Evolutionary conservation across 1,284 basidiomycete species (phyloP).

Genomic region (Phellinidium pouzarii): DNA sequence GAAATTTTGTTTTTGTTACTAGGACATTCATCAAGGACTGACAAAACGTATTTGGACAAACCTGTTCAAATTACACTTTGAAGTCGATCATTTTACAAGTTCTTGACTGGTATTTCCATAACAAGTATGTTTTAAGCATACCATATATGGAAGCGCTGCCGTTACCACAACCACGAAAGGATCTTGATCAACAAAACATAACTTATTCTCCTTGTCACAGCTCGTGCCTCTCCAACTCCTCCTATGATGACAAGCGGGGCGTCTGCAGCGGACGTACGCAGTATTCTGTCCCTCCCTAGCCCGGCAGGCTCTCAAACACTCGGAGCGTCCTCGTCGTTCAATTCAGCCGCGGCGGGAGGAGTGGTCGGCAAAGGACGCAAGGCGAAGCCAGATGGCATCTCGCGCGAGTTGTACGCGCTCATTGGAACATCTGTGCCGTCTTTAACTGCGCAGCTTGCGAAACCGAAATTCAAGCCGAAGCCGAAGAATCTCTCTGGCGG

Average conservation of each 20-base stretch:
- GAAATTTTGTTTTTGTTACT: no score
- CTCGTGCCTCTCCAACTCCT: neutral
- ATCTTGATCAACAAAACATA: neutral
- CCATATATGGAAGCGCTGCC: no score
- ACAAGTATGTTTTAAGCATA: neutral
- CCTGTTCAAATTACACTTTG: no score
- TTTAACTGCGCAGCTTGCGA: conserved; percentile 66
- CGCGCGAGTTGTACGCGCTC: conserved; percentile 87
- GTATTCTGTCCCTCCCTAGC: conserved; percentile 63
- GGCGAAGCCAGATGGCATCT: conserved; percentile 84
- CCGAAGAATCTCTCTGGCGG: conserved; percentile 57
- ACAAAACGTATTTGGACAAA: no score
- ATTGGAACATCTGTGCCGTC: conserved; percentile 90
- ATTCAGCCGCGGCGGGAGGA: conserved; percentile 36
- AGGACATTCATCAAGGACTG: no score
- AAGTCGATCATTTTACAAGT: no score
- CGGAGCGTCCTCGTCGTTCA: conserved; percentile 32
- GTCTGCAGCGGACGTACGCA: conserved; percentile 76
- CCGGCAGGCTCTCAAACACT: conserved; percentile 26
- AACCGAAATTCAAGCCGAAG: conserved; percentile 84
- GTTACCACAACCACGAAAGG: neutral
- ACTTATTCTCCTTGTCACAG: neutral
- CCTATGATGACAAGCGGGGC: conserved; percentile 41
- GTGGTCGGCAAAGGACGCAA: conserved; percentile 23
- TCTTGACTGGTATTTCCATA: neutral